phyloP scores from a whole-genome alignment of 2,329 filamentous ascomycete genomes.

The Aspergillus latus region DNA sequence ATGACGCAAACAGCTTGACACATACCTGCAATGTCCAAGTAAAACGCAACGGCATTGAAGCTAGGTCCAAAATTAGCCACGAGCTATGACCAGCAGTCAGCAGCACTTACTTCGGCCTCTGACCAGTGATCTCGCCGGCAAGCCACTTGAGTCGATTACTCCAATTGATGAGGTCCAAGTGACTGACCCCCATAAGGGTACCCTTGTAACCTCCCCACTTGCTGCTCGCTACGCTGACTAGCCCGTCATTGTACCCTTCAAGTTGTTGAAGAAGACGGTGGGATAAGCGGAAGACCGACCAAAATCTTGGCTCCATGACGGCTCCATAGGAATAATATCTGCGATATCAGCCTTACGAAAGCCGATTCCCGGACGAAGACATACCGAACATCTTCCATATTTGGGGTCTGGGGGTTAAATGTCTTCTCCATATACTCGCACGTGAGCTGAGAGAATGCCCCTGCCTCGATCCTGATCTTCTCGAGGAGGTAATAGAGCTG shows the following conservation, averaged over 20 bases:
- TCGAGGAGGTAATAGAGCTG: constrained; percentile 58
- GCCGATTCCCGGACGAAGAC: constrained; percentile 15
- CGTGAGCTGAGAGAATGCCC: constrained; percentile 63
- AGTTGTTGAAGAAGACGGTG: constrained; percentile 54
- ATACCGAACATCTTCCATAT: constrained; percentile 53
- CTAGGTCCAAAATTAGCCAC: constrained; percentile 33
- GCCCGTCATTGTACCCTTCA: constrained; percentile 63
- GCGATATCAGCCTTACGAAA: constrained; percentile 13
- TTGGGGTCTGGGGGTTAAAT: constrained; percentile 61
- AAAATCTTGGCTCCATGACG: constrained; percentile 54
- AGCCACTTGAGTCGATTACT: constrained; percentile 62
- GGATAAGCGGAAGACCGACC: constrained; percentile 58
- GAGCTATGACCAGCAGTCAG: background rate
- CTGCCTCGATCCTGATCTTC: constrained; percentile 57
- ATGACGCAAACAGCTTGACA: constrained; percentile 6
- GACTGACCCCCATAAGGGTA: constrained; percentile 62
- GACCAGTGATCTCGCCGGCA: constrained; percentile 57
- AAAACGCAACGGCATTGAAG: constrained; percentile 65
- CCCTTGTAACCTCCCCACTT: constrained; percentile 64
- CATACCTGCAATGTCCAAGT: constrained; percentile 64
- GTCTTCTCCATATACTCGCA: constrained; percentile 56
- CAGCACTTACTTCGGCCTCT: constrained; percentile 50
- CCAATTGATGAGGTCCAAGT: constrained; percentile 67
- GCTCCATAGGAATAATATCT: constrained; percentile 66
- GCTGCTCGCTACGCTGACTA: constrained; percentile 61